Conservation (phyloP, 106 monocot species). For the Acorus calamus region DNA sequence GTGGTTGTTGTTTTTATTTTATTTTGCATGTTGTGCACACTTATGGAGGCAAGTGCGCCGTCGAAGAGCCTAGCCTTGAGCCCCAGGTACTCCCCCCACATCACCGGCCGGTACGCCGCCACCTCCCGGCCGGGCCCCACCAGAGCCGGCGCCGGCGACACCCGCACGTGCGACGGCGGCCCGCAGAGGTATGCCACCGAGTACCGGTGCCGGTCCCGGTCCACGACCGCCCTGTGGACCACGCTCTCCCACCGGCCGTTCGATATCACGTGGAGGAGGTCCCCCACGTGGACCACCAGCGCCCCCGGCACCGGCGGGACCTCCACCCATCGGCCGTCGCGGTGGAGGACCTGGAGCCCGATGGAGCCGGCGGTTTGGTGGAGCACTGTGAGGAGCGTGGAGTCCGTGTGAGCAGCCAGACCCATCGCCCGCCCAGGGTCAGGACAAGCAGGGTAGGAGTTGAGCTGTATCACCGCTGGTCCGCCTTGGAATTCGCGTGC, state of each 20-base stretch:
- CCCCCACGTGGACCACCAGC: slow-evolving; percentile 79
- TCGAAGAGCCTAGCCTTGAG: slow-evolving; percentile 56
- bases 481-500: not conserved
- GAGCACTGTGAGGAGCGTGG: slow-evolving; percentile 65
- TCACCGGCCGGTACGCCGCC: slow-evolving; percentile 47
- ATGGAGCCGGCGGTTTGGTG: slow-evolving; percentile 56
- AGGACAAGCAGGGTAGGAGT: slow-evolving; percentile 87
- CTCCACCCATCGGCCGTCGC: slow-evolving; percentile 54
- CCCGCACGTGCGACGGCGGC: slow-evolving; percentile 37
- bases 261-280: slow-evolving; percentile 67
- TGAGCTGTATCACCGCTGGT: slow-evolving; percentile 27
- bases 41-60: slow-evolving; percentile 46
- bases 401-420: slow-evolving; percentile 82
- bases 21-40: slow-evolving; percentile 8
- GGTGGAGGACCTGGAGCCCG: slow-evolving; percentile 12
- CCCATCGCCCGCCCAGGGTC: slow-evolving; percentile 83
- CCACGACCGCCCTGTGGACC: slow-evolving; percentile 73
- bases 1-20: not conserved
- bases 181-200: slow-evolving; percentile 68
- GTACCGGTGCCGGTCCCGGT: slow-evolving; percentile 33
- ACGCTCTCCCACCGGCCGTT: slow-evolving; percentile 72
- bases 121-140: not conserved
- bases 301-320: slow-evolving; percentile 51
- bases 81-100: slow-evolving; percentile 75
- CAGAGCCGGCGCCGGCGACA: slow-evolving; percentile 33